Evolutionary conservation across 2,329 filamentous ascomycete genomes (phyloP).

Genomic region (Plectosphaerella sp.): DNA sequence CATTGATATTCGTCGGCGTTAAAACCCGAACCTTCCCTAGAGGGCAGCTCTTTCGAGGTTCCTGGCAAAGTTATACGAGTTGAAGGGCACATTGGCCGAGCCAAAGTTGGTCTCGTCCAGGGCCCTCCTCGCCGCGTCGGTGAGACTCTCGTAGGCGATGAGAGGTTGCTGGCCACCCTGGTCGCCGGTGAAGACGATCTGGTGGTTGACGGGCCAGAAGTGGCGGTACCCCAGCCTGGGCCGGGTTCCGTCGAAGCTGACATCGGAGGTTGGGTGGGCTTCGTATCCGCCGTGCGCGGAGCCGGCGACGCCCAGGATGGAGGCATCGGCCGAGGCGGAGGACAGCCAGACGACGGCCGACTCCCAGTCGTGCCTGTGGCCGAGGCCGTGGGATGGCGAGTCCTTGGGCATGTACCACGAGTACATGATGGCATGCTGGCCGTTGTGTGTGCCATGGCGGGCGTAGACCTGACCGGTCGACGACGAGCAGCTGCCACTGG

Average conservation of each 20-base stretch:
- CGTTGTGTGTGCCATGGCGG: constrained; percentile 18
- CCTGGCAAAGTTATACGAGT: constrained; percentile 9
- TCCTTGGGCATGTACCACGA: constrained; percentile 37
- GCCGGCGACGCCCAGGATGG: constrained; percentile 23
- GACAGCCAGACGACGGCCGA: constrained; percentile 26
- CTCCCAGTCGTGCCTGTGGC: constrained; percentile 33
- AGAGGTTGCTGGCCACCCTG: constrained; percentile 32
- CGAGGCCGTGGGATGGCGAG: constrained; percentile 25
- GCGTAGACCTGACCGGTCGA: constrained; percentile 28
- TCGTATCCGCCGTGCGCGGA: constrained; percentile 26
- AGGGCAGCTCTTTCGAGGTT: constrained; percentile 11
- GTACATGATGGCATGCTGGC: constrained; percentile 26
- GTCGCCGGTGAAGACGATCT: constrained; percentile 25
- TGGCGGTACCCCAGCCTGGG: constrained; percentile 25
- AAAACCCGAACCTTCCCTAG: not conserved
- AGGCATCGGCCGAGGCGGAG: constrained; percentile 16
- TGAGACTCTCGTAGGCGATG: constrained; percentile 32
- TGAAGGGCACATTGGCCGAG: constrained; percentile 32
- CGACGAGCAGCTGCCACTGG: constrained; percentile 19
- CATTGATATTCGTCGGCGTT: too few species aligned
- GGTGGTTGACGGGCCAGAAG: constrained; percentile 26
- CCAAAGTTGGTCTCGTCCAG: constrained; percentile 33
- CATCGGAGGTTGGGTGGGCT: constrained; percentile 13
- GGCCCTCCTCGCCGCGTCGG: constrained; percentile 24
- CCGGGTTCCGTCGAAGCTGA: constrained; percentile 18